A percentile compares a stretch with the other conserved stretches of the same genome.
Evolutionary conservation across 192 early-diverging fungal species (phyloP).

Genomic region (Gryganskiella cystojenkinii): DNA sequence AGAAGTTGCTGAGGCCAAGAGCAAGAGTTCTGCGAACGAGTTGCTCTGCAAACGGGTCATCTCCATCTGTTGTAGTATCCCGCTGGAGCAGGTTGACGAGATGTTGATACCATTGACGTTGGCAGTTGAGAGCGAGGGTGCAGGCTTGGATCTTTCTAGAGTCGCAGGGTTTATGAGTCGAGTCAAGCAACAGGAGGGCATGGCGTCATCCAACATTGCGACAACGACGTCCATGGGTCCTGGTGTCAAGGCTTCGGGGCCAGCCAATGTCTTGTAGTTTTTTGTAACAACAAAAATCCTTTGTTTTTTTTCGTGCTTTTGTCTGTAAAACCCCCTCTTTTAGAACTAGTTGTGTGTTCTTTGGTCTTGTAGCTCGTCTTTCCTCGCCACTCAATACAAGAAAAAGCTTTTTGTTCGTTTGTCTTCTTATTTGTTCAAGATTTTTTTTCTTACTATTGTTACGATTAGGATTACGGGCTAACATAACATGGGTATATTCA

Average conservation of each 20-base stretch:
- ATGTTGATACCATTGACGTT: constrained; percentile 77
- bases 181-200: constrained; percentile 47
- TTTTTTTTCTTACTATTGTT: too few species aligned
- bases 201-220: background rate
- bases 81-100: constrained; percentile 80
- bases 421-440: too few species aligned
- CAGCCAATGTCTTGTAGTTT: background rate
- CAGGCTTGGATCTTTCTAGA: constrained; percentile 58
- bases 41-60: constrained; percentile 86
- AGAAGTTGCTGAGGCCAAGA: constrained; percentile 66
- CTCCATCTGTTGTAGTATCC: constrained; percentile 85
- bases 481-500: too few species aligned
- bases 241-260: background rate
- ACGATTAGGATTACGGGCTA: too few species aligned
- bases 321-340: too few species aligned
- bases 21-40: constrained; percentile 72
- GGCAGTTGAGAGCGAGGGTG: constrained; percentile 82
- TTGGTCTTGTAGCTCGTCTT: too few species aligned
- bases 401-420: too few species aligned
- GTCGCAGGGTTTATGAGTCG: constrained; percentile 62
- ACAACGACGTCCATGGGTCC: background rate
- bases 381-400: too few species aligned
- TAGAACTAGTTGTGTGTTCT: too few species aligned
- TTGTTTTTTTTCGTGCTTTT: too few species aligned
- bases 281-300: too few species aligned